Evolutionary conservation across 2,329 filamentous ascomycete species (phyloP), one percentile per base, ranked within the genome.

Genomic region (Leptoxyphium fumago): DNA sequence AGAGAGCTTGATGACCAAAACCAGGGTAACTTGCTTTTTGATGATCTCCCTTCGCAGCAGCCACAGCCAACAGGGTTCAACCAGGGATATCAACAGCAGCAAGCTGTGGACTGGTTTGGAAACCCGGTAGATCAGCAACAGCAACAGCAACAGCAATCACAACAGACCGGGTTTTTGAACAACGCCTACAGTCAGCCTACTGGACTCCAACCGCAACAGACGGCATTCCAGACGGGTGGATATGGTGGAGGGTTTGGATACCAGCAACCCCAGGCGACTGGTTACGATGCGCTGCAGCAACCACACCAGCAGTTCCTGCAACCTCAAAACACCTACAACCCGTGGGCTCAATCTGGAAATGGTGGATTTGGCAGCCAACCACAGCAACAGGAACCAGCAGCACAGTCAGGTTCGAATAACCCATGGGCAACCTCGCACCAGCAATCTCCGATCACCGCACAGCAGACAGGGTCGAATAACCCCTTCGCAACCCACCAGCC

Each of bases 31-130:
- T 79, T 86, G 15, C 73, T 98, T n/a, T 96, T 98, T 56, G 88
- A 94, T 55, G 84, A 94, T 54, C 70, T 73, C 21, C 72, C 73
- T 6, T 75, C 77, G 18, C 77, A 80, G 56, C 62, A 70, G 3
- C 67, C 77, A 43, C 82, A 86, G 55, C 78, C 77, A 36, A 96
- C 88, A 11, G 89, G 87, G 30, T 87, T 86, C 69, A 96, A 95
- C 64, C 88, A 94, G 66, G 89, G 89, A 40, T 98, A 98, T 59
- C 88, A 96, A 68, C 91, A 98, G 66, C 89, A 94, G 60, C 83
- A 83, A 45, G 85, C 86, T 10, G 91, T 98, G 14, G 91, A 98
- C 65, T 96, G 93, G 78, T 91, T 93, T 55, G 91, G 89, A 46
- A 98, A 98, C 63, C 86, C 88, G 10, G 82, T 96, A 56, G 84